Percentiles rank a stretch among this genome's conserved stretches.
Evolutionary conservation across 768 basidiomycete genomes (phyloP).

Genomic region (Termitomyces sp.): DNA sequence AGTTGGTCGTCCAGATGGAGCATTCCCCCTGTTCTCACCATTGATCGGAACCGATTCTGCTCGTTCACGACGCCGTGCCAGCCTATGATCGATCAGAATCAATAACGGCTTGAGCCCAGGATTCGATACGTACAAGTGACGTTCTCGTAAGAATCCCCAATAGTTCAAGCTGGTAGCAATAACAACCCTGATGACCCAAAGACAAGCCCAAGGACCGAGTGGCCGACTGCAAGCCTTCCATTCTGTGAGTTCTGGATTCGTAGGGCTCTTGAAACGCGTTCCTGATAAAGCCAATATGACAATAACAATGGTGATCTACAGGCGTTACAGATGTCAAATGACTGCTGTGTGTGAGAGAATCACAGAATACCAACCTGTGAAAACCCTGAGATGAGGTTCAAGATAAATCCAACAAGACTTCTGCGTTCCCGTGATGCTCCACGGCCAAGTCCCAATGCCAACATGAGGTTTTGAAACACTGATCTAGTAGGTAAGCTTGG

Average conservation of each 20-base stretch:
- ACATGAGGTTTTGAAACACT: conserved; percentile 25
- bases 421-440: conserved; percentile 49
- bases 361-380: conserved; percentile 34
- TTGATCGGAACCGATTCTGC: not conserved
- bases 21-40: not conserved
- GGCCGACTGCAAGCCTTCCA: conserved; percentile 64
- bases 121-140: conserved; percentile 20
- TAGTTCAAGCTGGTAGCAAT: conserved; percentile 47
- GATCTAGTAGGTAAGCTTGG: conserved; percentile 1
- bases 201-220: conserved; percentile 61
- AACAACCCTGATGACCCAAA: conserved; percentile 58
- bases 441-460: conserved; percentile 52
- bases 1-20: not conserved
- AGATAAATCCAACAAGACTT: conserved; percentile 49
- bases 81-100: conserved; percentile 9
- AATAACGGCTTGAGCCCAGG: not conserved
- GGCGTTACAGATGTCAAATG: not conserved
- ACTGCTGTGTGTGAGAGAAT: not conserved
- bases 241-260: conserved; percentile 39
- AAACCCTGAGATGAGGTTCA: conserved; percentile 47
- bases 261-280: conserved; percentile 44
- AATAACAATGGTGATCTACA: conserved; percentile 50
- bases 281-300: conserved; percentile 46
- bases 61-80: conserved; percentile 12
- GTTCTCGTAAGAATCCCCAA: conserved; percentile 53